Conservation (phyloP, 192 early-diverging fungal species). For the Jimgerdemannia flammicorona region DNA sequence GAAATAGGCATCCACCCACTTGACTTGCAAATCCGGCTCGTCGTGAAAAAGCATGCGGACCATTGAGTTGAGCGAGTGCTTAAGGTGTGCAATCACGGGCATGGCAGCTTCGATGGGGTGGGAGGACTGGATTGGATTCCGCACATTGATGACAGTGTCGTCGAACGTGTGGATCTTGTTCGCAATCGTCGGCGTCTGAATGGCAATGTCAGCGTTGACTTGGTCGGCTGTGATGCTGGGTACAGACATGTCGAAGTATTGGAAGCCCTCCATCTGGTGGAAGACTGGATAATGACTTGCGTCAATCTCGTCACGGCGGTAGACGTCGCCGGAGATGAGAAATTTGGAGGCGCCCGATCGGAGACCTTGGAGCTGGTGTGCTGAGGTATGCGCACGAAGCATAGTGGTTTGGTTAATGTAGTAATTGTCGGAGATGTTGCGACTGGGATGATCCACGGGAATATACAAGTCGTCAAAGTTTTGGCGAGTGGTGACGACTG, state of each 20-base stretch:
- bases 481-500: slow-evolving; percentile 76
- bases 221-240: slow-evolving; percentile 22
- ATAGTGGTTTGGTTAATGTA: slow-evolving; percentile 80
- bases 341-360: slow-evolving; percentile 57
- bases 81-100: slow-evolving; percentile 64
- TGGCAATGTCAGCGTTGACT: slow-evolving; percentile 28
- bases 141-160: slow-evolving; percentile 46
- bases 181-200: slow-evolving; percentile 6
- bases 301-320: slow-evolving; percentile 95
- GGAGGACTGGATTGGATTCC: slow-evolving; percentile 71
- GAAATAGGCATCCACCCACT: slow-evolving; percentile 94
- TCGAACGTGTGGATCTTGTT: slow-evolving; percentile 37
- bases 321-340: slow-evolving; percentile 96
- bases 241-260: slow-evolving; percentile 50
- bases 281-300: slow-evolving; percentile 95
- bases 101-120: slow-evolving; percentile 61
- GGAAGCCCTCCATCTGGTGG: slow-evolving; percentile 97
- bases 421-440: slow-evolving; percentile 86
- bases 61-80: slow-evolving; percentile 81
- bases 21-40: slow-evolving; percentile 68
- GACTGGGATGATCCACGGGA: slow-evolving; percentile 74
- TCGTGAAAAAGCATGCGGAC: slow-evolving; percentile 65
- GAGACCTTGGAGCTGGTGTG: slow-evolving; percentile 87
- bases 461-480: slow-evolving; percentile 96
- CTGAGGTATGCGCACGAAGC: slow-evolving; percentile 91